Base-by-base conservation (phyloP, 176 grass and related monocot genomes). In the Saccharum officinarum region DNA sequence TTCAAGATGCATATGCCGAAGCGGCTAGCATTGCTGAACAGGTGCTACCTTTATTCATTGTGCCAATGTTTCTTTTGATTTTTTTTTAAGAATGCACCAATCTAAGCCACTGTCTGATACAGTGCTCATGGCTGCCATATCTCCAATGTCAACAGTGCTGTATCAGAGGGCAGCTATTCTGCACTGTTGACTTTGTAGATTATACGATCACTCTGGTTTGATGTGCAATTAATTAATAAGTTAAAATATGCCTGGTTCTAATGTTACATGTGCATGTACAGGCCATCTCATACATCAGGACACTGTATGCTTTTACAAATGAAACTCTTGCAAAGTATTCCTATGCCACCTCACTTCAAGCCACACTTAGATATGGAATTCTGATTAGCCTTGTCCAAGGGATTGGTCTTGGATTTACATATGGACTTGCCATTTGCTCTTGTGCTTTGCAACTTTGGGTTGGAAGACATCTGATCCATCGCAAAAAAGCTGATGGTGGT, bases 301-400 rank as follows among this genome's bases (percentile, higher is more conserved):
- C 93, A 3, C 79, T 96, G 23, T 99, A 96, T 82, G 92, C 92
- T 39, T 99, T 96, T 87, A 95, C 97, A 80, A 99, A 99, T 77
- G 97, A 99, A 88, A 94, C 97, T 76, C 88, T 99, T 79, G 97
- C 97, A 25, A 99, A 99, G 88, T 99, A 99, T 84, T 99, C 97
- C 40, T 99, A 99, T 85, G 97, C 97, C 83, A 99, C 97, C 30
- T 96, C 97, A 50, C 97, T 99, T 86, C 97, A 99, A 85, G 97
- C 97, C 47, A 99, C 97, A 76, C 73, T 99, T 18, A 83, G 97
- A 78, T 99, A 99, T 69, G 97, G 97, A 38, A 99, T 99, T 90
- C 84, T 99, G 88, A 99, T 99, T 71, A 99, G 97, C 88, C 93
- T 99, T 70, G 97, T 99, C 23, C 97, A 99, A 94, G 97, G 97